phyloP scores from a whole-genome alignment of 768 basidiomycete genomes.

The Phylloporus sp. region DNA sequence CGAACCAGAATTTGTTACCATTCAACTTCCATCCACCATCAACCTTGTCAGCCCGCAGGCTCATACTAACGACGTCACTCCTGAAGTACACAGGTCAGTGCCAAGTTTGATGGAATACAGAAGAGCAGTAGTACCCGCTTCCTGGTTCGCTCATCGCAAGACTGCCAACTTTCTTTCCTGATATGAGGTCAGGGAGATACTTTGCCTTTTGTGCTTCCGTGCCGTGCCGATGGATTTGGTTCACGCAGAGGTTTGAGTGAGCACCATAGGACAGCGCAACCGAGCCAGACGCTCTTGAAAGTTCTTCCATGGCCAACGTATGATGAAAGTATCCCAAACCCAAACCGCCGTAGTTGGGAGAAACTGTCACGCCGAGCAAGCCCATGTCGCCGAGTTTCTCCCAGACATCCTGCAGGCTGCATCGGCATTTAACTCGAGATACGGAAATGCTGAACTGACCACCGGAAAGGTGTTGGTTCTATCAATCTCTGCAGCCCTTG shows the following conservation, averaged over 20 bases:
- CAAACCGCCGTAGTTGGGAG: slow-evolving; percentile 76
- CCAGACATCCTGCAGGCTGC: slow-evolving; percentile 65
- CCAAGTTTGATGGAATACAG: not conserved
- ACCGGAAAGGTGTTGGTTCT: slow-evolving; percentile 74
- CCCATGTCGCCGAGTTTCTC: slow-evolving; percentile 91
- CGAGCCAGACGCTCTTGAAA: slow-evolving; percentile 86
- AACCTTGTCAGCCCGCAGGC: slow-evolving; percentile 71
- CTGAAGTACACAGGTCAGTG: slow-evolving; percentile 11
- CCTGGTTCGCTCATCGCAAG: slow-evolving; percentile 94
- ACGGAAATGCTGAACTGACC: slow-evolving; percentile 37
- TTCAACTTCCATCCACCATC: slow-evolving; percentile 75
- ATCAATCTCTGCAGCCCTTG: slow-evolving; percentile 82
- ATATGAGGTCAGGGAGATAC: slow-evolving; percentile 76
- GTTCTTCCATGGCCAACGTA: slow-evolving; percentile 90
- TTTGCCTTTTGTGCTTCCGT: slow-evolving; percentile 74
- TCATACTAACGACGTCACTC: slow-evolving; percentile 96
- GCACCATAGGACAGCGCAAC: slow-evolving; percentile 91
- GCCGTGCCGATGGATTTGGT: slow-evolving; percentile 82
- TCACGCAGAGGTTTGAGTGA: slow-evolving; percentile 86
- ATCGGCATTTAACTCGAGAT: slow-evolving; percentile 2
- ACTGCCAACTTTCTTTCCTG: slow-evolving; percentile 80
- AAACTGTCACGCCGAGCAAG: slow-evolving; percentile 80
- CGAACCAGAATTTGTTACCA: slow-evolving; percentile 89
- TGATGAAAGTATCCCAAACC: slow-evolving; percentile 82
- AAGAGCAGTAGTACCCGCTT: slow-evolving; percentile 44